phyloP scores from a whole-genome alignment of 345 rosid genomes.

The Acer negundo region DNA sequence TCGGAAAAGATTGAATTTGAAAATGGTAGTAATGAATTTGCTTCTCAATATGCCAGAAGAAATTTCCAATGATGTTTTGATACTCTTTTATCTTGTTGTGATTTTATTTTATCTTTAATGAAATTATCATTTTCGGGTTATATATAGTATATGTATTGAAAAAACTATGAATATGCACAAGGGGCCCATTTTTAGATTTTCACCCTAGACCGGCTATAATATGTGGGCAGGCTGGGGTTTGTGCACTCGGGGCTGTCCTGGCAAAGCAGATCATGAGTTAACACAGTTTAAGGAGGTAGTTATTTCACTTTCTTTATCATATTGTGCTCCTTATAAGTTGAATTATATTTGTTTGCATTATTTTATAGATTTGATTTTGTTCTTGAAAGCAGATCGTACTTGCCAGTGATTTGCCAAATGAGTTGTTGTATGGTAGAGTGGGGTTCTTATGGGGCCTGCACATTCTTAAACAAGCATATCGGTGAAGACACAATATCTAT shows the following conservation, averaged over 20 bases:
- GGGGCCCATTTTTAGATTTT: too few species aligned
- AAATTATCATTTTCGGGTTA: too few species aligned
- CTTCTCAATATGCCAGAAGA: too few species aligned
- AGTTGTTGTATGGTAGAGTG: constrained; percentile 63
- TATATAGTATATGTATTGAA: too few species aligned
- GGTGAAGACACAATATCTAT: constrained; percentile 51
- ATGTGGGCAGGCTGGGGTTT: constrained; percentile 65
- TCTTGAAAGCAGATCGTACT: constrained; percentile 46
- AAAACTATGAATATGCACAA: too few species aligned
- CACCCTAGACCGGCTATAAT: too few species aligned
- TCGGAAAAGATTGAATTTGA: too few species aligned
- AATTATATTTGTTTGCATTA: neutral
- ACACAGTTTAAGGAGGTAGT: constrained; percentile 51
- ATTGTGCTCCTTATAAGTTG: neutral
- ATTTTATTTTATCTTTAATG: too few species aligned
- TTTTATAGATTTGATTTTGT: neutral
- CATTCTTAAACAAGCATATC: constrained; percentile 61
- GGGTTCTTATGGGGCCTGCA: constrained; percentile 73
- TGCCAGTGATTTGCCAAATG: constrained; percentile 51
- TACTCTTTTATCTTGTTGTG: too few species aligned
- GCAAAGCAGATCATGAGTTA: constrained; percentile 63
- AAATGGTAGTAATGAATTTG: too few species aligned
- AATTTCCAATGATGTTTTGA: too few species aligned
- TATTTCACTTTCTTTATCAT: neutral
- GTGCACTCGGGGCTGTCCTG: constrained; percentile 64